Conservation (phyloP, 352 stramenopile genomes). For the Globisporangium cederbergense region DNA sequence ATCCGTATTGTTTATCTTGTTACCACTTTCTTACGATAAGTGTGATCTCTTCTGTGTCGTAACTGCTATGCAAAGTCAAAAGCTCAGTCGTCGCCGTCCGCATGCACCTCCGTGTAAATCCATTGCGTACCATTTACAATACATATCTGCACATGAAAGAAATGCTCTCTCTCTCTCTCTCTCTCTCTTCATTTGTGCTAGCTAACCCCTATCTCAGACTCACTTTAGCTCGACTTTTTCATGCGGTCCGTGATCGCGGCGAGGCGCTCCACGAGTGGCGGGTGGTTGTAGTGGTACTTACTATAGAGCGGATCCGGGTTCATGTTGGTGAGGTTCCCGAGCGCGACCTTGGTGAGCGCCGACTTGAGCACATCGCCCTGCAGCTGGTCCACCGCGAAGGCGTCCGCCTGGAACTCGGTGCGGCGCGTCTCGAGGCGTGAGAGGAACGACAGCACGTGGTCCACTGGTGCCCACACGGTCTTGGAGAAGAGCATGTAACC, state of each 20-base stretch:
- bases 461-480: slow-evolving; percentile 18
- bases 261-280: background rate
- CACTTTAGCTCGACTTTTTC: background rate
- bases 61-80: background rate
- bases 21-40: background rate
- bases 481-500: slow-evolving; percentile 78
- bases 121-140: background rate
- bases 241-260: background rate
- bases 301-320: background rate
- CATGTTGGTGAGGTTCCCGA: slow-evolving; percentile 5
- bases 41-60: background rate
- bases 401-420: background rate
- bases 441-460: background rate
- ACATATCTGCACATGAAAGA: background rate
- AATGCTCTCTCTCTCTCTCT: background rate
- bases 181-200: background rate
- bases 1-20: background rate
- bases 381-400: background rate
- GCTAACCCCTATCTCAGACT: background rate
- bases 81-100: background rate
- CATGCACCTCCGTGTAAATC: background rate
- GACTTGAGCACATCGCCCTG: slow-evolving; percentile 1
- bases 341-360: background rate
- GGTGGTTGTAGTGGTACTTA: slow-evolving; percentile 1
- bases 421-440: background rate